These are phyloP conservation scores for Graphilbum fragrans DNA, from an alignment of 2,329 filamentous ascomycete genomes.

Conservation along the genomic window DNA sequence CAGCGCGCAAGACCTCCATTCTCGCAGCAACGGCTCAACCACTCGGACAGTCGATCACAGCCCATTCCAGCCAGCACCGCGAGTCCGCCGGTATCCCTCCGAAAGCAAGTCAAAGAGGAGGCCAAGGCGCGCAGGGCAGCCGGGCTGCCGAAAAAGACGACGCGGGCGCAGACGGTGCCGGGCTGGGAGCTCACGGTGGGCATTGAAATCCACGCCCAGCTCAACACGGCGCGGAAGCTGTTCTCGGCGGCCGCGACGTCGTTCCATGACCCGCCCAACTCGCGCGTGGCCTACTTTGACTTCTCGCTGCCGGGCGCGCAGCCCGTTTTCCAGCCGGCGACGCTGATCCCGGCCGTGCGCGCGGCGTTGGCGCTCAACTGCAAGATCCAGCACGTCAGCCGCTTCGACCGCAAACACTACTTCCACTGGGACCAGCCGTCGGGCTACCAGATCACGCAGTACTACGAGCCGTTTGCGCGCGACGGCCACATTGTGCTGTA, in stretches of 20 bases:
- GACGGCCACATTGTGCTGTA: conserved; percentile 62
- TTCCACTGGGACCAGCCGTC: conserved; percentile 97
- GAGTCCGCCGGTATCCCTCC: conserved; percentile 38
- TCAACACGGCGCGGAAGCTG: conserved; percentile 80
- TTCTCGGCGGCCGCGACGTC: conserved; percentile 63
- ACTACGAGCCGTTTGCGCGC: conserved; percentile 62
- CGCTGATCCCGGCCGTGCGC: conserved; percentile 77
- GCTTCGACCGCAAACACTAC: conserved; percentile 95
- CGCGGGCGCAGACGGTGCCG: conserved; percentile 36
- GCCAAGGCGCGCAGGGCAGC: conserved; percentile 36
- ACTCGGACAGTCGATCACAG: no score
- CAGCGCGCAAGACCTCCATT: no score
- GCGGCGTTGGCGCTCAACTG: conserved; percentile 80
- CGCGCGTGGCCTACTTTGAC: conserved; percentile 82
- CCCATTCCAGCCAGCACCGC: no score
- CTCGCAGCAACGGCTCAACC: no score
- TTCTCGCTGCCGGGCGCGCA: conserved; percentile 81
- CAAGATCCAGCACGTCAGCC: conserved; percentile 61
- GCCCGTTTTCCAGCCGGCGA: conserved; percentile 71
- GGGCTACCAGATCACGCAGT: conserved; percentile 97
- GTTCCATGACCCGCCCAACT: conserved; percentile 58
- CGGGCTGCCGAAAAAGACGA: conserved; percentile 32
- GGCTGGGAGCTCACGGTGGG: conserved; percentile 92
- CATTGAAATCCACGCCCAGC: conserved; percentile 92
- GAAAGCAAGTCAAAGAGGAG: conserved; percentile 62